Percentiles rank a stretch among this genome's conserved stretches.
Evolutionary conservation across 257 asterid species (phyloP).

Genomic region (Solanum stenotomum): DNA sequence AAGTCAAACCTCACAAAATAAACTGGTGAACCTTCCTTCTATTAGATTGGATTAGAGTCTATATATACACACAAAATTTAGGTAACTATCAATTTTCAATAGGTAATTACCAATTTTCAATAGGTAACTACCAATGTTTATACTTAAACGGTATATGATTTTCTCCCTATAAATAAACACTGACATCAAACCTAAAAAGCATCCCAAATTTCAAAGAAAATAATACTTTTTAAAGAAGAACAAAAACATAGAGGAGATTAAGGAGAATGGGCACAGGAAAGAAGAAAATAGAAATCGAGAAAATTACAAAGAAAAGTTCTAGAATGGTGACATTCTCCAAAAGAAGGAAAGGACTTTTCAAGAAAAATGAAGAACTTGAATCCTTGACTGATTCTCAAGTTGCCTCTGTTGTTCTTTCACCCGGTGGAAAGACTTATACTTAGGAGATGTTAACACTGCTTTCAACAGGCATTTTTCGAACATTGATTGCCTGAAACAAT

Average conservation of each 20-base stretch:
- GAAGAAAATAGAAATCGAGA: background rate
- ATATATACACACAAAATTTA: background rate
- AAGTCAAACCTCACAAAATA: background rate
- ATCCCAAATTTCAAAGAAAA: background rate
- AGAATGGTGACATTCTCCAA: background rate
- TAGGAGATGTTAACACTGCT: background rate
- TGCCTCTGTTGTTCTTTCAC: background rate
- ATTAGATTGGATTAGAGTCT: background rate
- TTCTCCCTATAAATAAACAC: background rate
- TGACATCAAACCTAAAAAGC: background rate
- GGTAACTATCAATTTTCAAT: background rate
- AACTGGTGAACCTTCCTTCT: background rate
- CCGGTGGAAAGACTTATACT: background rate
- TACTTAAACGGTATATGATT: background rate
- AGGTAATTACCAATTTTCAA: background rate
- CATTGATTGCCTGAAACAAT: background rate
- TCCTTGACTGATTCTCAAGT: background rate
- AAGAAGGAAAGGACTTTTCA: background rate
- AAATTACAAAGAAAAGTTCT: background rate
- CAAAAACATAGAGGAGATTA: background rate
- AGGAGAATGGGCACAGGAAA: background rate
- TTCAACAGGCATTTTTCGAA: background rate
- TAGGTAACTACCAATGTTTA: background rate
- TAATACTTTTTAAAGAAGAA: too few relatives aligned
- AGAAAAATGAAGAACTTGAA: background rate